Evolutionary conservation across 225 moss, liverwort and hornwort genomes (phyloP).

Genomic region (Sphagnum tenellum): DNA sequence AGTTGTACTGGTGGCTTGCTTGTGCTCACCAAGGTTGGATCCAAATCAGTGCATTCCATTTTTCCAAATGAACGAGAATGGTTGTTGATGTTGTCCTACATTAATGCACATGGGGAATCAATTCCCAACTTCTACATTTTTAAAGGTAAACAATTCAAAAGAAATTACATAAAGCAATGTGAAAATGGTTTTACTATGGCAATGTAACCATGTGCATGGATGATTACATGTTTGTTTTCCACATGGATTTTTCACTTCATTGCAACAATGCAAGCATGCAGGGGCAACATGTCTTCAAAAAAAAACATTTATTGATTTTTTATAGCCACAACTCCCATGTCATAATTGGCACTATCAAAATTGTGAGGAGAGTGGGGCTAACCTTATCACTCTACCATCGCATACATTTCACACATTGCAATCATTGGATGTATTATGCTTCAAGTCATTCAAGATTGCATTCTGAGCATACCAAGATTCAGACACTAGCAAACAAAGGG

Average conservation of each 20-base stretch:
- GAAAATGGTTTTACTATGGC: background rate
- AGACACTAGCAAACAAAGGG: background rate
- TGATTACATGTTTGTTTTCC: background rate
- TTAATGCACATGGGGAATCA: background rate
- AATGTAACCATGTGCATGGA: background rate
- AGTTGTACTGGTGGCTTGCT: background rate
- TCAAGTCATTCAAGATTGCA: background rate
- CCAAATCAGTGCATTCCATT: background rate
- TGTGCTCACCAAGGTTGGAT: background rate
- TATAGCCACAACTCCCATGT: background rate
- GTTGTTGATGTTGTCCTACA: background rate
- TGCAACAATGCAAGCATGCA: background rate
- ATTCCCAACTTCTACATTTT: constrained; percentile 1
- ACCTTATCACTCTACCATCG: background rate
- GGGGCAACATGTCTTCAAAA: background rate
- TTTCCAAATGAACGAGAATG: background rate
- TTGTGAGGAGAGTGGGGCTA: background rate
- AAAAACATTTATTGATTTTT: background rate
- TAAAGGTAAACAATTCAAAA: background rate
- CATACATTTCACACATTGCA: background rate
- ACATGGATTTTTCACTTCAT: background rate
- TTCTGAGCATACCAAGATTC: background rate
- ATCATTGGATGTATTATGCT: background rate
- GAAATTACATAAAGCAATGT: background rate
- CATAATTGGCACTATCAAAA: background rate